Percentiles rank a stretch among this genome's conserved stretches.
These are phyloP conservation scores for Laguncularia racemosa DNA, from an alignment of 345 rosid species.

Conservation along the genomic window DNA sequence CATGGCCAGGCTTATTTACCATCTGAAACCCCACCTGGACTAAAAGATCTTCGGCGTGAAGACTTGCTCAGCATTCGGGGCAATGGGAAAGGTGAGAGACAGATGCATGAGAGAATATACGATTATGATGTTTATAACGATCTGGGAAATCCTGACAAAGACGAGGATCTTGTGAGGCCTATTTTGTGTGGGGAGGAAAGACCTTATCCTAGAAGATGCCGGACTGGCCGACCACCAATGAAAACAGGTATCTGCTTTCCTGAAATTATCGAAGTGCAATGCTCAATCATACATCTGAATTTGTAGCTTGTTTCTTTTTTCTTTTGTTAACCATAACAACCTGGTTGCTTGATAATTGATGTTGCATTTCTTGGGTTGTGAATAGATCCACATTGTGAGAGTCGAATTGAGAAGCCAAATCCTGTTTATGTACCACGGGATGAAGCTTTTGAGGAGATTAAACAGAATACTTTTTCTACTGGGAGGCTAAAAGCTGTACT, in stretches of 20 bases:
- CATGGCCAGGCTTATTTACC: slow-evolving; percentile 57
- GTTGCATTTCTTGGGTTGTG: not conserved
- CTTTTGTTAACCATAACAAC: not conserved
- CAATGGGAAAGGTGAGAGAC: slow-evolving; percentile 67
- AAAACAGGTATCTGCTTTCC: slow-evolving; percentile 37
- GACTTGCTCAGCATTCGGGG: slow-evolving; percentile 65
- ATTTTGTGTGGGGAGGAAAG: slow-evolving; percentile 50
- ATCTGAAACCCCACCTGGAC: slow-evolving; percentile 64
- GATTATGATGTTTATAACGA: slow-evolving; percentile 81
- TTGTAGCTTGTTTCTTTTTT: too few relatives aligned
- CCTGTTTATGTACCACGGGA: slow-evolving; percentile 90
- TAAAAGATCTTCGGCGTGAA: slow-evolving; percentile 60
- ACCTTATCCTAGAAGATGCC: slow-evolving; percentile 91
- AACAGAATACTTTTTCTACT: slow-evolving; percentile 68
- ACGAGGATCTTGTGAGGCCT: slow-evolving; percentile 57
- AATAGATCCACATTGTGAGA: slow-evolving; percentile 60
- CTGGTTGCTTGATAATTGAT: not conserved
- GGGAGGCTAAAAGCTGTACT: slow-evolving; percentile 86
- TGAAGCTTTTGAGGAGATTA: slow-evolving; percentile 92
- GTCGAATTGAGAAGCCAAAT: slow-evolving; percentile 72
- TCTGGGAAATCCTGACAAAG: slow-evolving; percentile 80
- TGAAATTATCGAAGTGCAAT: not conserved
- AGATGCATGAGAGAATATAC: slow-evolving; percentile 64
- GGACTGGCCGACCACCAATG: slow-evolving; percentile 76
- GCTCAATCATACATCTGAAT: too few relatives aligned